Percentiles rank a stretch among this genome's conserved stretches.
phyloP scores from a whole-genome alignment of 164 flowering plant species.

The Liquidambar formosana region DNA sequence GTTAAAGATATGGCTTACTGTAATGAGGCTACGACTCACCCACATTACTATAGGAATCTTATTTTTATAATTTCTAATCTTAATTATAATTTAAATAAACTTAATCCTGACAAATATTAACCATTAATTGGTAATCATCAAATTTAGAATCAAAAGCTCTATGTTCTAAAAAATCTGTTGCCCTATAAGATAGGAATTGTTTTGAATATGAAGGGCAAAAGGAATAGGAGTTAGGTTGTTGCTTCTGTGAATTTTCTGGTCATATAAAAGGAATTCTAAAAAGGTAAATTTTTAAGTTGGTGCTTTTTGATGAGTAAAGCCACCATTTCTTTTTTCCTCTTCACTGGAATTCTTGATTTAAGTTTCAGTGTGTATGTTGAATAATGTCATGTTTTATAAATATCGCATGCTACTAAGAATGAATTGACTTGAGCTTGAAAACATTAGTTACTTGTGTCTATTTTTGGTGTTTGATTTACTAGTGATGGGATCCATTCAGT shows the following conservation, averaged over 20 bases:
- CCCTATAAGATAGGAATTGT: too few species aligned
- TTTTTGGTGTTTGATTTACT: conserved; percentile 10
- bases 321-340: neutral
- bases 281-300: neutral
- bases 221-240: too few species aligned
- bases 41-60: too few species aligned
- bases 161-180: neutral
- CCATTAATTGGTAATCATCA: too few species aligned
- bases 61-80: too few species aligned
- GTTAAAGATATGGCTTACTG: neutral
- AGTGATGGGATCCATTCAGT: conserved; percentile 53
- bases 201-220: too few species aligned
- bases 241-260: neutral
- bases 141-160: too few species aligned
- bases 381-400: neutral
- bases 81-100: too few species aligned
- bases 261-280: neutral
- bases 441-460: neutral
- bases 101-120: too few species aligned
- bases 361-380: neutral
- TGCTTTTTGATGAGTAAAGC: neutral
- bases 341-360: neutral
- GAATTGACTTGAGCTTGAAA: neutral
- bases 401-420: neutral
- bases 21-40: too few species aligned